phyloP scores from a whole-genome alignment of 1,284 basidiomycete genomes.

The Coniferiporia sulphurascens region DNA sequence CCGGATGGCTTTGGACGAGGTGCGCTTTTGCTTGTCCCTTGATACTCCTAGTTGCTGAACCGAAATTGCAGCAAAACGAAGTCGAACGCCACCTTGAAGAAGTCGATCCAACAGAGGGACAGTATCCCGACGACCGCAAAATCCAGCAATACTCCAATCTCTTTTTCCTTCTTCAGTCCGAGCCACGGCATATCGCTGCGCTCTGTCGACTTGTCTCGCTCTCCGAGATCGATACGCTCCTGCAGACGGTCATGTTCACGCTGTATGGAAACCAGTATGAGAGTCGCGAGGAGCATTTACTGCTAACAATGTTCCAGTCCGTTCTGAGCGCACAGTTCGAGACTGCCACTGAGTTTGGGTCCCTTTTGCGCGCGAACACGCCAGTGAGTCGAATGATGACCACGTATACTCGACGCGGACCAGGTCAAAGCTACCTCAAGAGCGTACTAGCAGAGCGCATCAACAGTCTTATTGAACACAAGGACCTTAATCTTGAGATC shows the following conservation, averaged over 20 bases:
- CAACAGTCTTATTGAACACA: slow-evolving; percentile 97
- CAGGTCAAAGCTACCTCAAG: slow-evolving; percentile 97
- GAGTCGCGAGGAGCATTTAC: slow-evolving; percentile 94
- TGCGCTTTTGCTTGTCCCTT: slow-evolving; percentile 34
- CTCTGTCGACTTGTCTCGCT: slow-evolving; percentile 96
- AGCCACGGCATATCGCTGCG: slow-evolving; percentile 94
- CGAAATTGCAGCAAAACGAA: slow-evolving; percentile 70
- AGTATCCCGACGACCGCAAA: slow-evolving; percentile 91
- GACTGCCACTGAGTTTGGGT: slow-evolving; percentile 96
- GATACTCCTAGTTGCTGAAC: slow-evolving; percentile 2
- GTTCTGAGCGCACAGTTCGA: slow-evolving; percentile 98
- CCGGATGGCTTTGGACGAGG: slow-evolving; percentile 94
- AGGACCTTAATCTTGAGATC: slow-evolving; percentile 97
- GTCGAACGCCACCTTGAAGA: slow-evolving; percentile 94
- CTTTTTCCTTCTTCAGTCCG: slow-evolving; percentile 97
- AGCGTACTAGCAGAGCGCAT: slow-evolving; percentile 95
- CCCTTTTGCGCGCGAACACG: slow-evolving; percentile 94
- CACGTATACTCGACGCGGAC: slow-evolving; percentile 96
- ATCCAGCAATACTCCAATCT: slow-evolving; percentile 96
- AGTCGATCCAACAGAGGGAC: slow-evolving; percentile 83
- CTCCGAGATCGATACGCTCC: slow-evolving; percentile 95
- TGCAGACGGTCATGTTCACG: slow-evolving; percentile 99
- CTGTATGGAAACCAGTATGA: slow-evolving; percentile 99
- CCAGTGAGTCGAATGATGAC: slow-evolving; percentile 99
- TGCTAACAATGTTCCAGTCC: slow-evolving; percentile 98